Evolutionary conservation across 2,329 filamentous ascomycete species (phyloP).

Genomic region (Xylaria hypoxylon): DNA sequence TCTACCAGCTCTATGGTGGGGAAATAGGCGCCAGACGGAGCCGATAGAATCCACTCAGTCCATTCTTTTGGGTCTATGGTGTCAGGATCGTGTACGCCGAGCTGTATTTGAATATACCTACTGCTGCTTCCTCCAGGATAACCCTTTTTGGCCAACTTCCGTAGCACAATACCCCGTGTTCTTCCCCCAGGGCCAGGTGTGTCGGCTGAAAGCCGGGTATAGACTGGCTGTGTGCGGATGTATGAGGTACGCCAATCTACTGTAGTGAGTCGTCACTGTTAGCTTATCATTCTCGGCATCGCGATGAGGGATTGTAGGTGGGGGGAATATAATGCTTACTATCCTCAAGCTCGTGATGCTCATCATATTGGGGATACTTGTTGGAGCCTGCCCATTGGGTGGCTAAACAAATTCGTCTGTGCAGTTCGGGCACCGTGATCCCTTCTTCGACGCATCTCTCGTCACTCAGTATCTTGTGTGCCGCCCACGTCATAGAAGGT

Average conservation of each 20-base stretch:
- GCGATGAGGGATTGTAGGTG: not conserved
- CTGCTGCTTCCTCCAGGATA: no score
- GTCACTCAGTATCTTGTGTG: conserved; percentile 10
- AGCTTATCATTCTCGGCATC: not conserved
- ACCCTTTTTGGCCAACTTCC: not conserved
- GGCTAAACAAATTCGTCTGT: conserved; percentile 29
- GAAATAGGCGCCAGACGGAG: not conserved
- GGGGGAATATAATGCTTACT: conserved; percentile 2
- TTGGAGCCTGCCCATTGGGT: conserved; percentile 18
- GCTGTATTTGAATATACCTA: not conserved
- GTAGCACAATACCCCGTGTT: conserved; percentile 26
- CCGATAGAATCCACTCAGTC: conserved; percentile 18
- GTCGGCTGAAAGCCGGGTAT: conserved; percentile 31
- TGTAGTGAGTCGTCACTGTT: not conserved
- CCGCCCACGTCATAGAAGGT: conserved; percentile 31
- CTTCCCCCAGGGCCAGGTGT: conserved; percentile 1
- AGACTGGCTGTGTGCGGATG: conserved; percentile 28
- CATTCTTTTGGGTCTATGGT: conserved; percentile 13
- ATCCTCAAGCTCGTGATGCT: not conserved
- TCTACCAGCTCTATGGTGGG: no score
- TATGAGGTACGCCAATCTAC: not conserved
- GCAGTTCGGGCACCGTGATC: conserved; percentile 29
- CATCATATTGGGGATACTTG: not conserved
- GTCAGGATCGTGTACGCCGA: not conserved
- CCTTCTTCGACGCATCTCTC: conserved; percentile 22